Conservation (phyloP, 306 rosid species). For the Trifolium subterraneum region DNA sequence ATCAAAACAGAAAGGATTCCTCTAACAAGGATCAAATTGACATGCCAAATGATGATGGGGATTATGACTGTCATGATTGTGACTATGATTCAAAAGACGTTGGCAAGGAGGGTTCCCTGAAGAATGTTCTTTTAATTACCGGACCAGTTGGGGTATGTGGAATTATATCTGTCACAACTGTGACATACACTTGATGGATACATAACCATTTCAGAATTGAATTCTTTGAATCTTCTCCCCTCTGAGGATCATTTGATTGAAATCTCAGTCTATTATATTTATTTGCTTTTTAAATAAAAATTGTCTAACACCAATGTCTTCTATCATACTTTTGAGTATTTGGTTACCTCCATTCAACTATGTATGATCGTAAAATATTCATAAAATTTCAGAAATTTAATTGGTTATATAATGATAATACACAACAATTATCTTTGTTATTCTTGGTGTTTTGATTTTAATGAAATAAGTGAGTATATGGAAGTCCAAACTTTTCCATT, state of each 20-base stretch:
- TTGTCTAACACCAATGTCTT: neutral
- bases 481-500: slow-evolving; percentile 15
- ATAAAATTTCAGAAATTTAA: neutral
- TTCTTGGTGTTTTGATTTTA: slow-evolving; percentile 30
- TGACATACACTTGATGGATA: neutral
- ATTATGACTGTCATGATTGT: slow-evolving; percentile 51
- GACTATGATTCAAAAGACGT: slow-evolving; percentile 57
- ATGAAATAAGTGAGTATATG: slow-evolving; percentile 6
- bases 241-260: slow-evolving; percentile 24
- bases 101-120: slow-evolving; percentile 50
- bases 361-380: slow-evolving; percentile 17
- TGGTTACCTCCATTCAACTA: neutral
- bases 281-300: neutral
- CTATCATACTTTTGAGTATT: slow-evolving; percentile 14
- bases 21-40: slow-evolving; percentile 43
- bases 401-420: slow-evolving; percentile 18
- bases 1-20: slow-evolving; percentile 49
- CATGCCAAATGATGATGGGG: slow-evolving; percentile 34
- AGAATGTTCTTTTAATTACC: slow-evolving; percentile 77
- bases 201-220: slow-evolving; percentile 21
- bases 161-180: slow-evolving; percentile 28
- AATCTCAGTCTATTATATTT: slow-evolving; percentile 14
- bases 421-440: slow-evolving; percentile 14
- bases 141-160: slow-evolving; percentile 85
- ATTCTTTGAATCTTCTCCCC: neutral